Conservation (phyloP, 495 filamentous ascomycete genomes). For the Podospora bellae-mahoneyi region DNA sequence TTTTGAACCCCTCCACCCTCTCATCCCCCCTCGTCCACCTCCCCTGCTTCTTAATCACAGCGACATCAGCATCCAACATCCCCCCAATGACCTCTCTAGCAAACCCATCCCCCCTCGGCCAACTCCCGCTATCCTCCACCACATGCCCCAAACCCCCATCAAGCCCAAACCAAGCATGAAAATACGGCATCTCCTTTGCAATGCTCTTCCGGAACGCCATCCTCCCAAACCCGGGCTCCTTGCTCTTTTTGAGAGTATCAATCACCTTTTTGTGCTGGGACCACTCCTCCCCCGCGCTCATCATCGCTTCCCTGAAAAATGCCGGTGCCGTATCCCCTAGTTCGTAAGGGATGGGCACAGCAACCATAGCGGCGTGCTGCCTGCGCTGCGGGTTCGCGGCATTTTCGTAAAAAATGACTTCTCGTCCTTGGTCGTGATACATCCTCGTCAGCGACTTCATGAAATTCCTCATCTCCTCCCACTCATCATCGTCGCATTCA, state of each 20-base stretch:
- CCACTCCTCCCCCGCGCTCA: conserved; percentile 87
- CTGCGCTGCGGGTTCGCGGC: conserved; percentile 76
- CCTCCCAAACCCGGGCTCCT: conserved; percentile 64
- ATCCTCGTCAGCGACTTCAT: conserved; percentile 94
- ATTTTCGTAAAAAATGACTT: conserved; percentile 97
- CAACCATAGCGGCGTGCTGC: conserved; percentile 81
- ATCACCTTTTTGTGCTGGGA: conserved; percentile 91
- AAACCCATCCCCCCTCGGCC: conserved; percentile 93
- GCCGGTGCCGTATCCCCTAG: conserved; percentile 87
- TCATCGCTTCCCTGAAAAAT: conserved; percentile 93
- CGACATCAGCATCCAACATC: conserved; percentile 80
- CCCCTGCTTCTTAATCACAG: conserved; percentile 88
- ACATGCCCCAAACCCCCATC: conserved; percentile 92
- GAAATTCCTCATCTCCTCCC: conserved; percentile 98
- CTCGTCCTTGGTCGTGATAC: conserved; percentile 86
- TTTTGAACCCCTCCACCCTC: conserved; percentile 74
- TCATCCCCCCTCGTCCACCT: conserved; percentile 75
- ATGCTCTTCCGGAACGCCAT: conserved; percentile 76
- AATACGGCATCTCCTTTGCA: conserved; percentile 98
- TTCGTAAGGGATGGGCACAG: conserved; percentile 80
- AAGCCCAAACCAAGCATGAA: conserved; percentile 93
- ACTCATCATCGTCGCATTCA: conserved; percentile 98
- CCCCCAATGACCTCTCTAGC: conserved; percentile 88
- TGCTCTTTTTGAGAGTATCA: conserved; percentile 70
- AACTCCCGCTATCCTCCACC: conserved; percentile 79